These are phyloP conservation scores for Lactifluus hygrophoroides DNA, from an alignment of 768 basidiomycete species.

Conservation along the genomic window DNA sequence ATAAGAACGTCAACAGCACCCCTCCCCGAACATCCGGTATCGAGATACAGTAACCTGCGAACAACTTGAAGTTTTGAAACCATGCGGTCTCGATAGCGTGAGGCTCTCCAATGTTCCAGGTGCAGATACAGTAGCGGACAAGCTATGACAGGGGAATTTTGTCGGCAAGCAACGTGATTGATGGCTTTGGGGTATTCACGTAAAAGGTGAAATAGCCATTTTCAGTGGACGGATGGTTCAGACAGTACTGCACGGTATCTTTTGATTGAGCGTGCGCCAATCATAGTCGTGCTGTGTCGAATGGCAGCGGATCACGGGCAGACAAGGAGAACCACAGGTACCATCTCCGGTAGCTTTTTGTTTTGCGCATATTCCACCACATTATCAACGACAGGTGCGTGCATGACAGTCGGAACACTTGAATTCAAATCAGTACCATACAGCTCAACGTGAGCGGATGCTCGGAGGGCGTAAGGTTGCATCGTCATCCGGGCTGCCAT, in stretches of 20 bases:
- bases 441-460: not conserved
- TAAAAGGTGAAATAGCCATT: not conserved
- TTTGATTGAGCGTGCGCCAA: not conserved
- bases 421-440: not conserved
- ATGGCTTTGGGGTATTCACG: not conserved
- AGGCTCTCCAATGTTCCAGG: not conserved
- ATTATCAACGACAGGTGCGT: not conserved
- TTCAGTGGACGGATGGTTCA: not conserved
- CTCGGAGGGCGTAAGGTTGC: not conserved
- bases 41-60: too few relatives aligned
- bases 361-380: not conserved
- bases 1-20: not conserved
- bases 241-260: not conserved
- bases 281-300: not conserved
- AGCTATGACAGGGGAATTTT: not conserved
- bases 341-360: not conserved
- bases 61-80: not conserved
- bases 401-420: not conserved
- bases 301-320: too few relatives aligned
- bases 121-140: too few relatives aligned
- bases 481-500: constrained; percentile 40
- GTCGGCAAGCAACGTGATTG: constrained; percentile 2
- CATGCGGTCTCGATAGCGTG: not conserved
- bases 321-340: too few relatives aligned
- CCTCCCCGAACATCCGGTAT: not conserved